Evolutionary conservation across 306 rosid species (phyloP).

Genomic region (Albizia julibrissin): DNA sequence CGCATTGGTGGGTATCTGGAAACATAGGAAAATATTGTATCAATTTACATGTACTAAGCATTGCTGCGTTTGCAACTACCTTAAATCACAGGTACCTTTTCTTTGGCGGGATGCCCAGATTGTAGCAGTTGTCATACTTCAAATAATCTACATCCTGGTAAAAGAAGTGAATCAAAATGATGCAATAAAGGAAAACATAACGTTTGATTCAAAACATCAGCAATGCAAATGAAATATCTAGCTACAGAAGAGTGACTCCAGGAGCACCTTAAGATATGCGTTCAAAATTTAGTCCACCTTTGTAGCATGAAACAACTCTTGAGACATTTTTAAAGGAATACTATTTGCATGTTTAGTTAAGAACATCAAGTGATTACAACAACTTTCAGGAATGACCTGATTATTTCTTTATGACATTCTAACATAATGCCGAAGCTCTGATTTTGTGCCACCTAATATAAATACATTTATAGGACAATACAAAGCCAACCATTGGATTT

Average conservation of each 20-base stretch:
- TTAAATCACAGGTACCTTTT: slow-evolving; percentile 55
- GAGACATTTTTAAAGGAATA: neutral
- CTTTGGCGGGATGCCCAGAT: slow-evolving; percentile 77
- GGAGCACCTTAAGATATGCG: slow-evolving; percentile 16
- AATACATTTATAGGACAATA: slow-evolving; percentile 9
- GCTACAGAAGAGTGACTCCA: slow-evolving; percentile 8
- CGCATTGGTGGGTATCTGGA: slow-evolving; percentile 97
- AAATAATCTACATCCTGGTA: slow-evolving; percentile 83
- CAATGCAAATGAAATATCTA: slow-evolving; percentile 18
- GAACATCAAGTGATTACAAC: neutral
- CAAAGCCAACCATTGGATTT: neutral
- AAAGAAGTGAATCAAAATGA: slow-evolving; percentile 16
- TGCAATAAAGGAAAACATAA: slow-evolving; percentile 10
- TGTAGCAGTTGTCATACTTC: slow-evolving; percentile 96
- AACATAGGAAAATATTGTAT: slow-evolving; percentile 38
- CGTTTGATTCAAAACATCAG: slow-evolving; percentile 6
- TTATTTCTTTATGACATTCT: slow-evolving; percentile 15
- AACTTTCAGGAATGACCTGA: neutral
- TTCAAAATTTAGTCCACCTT: neutral
- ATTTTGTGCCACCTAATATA: neutral
- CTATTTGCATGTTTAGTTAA: neutral
- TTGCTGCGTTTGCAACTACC: slow-evolving; percentile 18
- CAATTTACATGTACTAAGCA: slow-evolving; percentile 28
- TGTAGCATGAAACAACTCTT: neutral
- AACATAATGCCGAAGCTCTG: neutral